These are phyloP conservation scores for Neonectria ditissima DNA, from an alignment of 2,329 filamentous ascomycete genomes.

Conservation along the genomic window DNA sequence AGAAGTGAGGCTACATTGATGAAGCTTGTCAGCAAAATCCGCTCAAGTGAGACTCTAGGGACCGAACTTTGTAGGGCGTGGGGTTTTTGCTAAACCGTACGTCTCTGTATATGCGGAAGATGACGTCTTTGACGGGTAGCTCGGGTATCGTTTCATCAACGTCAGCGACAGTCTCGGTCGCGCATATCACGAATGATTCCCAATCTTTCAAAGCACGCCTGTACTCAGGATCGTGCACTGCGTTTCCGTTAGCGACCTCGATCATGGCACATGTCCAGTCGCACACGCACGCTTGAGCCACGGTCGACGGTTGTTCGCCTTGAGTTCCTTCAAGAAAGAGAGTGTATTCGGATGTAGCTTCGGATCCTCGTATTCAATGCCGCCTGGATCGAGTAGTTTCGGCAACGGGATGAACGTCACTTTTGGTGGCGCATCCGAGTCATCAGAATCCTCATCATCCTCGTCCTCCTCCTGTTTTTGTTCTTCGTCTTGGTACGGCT, in stretches of 20 bases:
- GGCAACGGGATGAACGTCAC: constrained; percentile 52
- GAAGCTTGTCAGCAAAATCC: constrained; percentile 36
- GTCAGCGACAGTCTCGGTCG: constrained; percentile 77
- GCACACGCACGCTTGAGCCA: constrained; percentile 67
- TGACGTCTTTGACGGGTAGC: constrained; percentile 84
- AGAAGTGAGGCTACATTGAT: constrained; percentile 75
- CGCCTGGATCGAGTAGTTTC: constrained; percentile 50
- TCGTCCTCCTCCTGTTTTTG: constrained; percentile 36
- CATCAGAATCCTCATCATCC: constrained; percentile 43
- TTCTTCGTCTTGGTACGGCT: constrained; percentile 42
- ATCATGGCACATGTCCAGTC: not conserved
- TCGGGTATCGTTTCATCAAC: constrained; percentile 87
- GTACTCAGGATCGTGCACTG: constrained; percentile 85
- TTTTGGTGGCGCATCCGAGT: constrained; percentile 50
- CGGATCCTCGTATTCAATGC: constrained; percentile 61
- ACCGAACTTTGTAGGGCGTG: constrained; percentile 84
- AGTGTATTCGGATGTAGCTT: constrained; percentile 69
- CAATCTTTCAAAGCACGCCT: constrained; percentile 84
- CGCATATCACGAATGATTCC: constrained; percentile 78
- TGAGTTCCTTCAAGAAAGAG: constrained; percentile 68
- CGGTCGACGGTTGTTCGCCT: constrained; percentile 67
- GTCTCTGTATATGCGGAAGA: constrained; percentile 90
- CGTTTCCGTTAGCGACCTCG: not conserved
- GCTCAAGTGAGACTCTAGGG: constrained; percentile 6
- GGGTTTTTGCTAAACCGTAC: constrained; percentile 86